Base-by-base conservation (phyloP, 345 rosid genomes). In the Brassica juncea region DNA sequence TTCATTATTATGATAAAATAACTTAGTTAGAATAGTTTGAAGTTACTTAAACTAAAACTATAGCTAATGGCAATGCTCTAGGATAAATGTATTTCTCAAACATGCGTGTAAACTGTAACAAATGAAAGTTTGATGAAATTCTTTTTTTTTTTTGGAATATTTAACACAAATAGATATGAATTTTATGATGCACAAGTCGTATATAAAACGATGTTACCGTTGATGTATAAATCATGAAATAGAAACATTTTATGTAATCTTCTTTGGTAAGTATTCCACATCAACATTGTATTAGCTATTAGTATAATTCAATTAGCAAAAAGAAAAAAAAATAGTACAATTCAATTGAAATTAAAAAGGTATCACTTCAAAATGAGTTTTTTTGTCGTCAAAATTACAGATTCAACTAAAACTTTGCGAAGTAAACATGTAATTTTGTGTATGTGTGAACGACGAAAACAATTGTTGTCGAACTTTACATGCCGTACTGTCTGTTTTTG, bases 211-310 rank as follows among this genome's bases (percentile, higher is more conserved):
- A 27, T 75, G 57, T 64, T 65, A 15, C 8, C 37, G 72, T 59
- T 70, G 63, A 68, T 30, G 27, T 60, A 60, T 68, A 21, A 19
- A 21, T 7, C 23, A 44, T 25, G 62, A 25, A 60, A 8, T 19
- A 5, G 16, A 62, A 28, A 37, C 27, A 11, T 28, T 52, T 66
- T 9, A 1, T 11, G 6, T 8, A 5, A 57, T 37, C 54, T 57
- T 74, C 5, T 67, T 67, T 55, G 44, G 72, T 76, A 39, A 31
- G 75, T 77, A 78, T 58, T 66, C 67, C 54, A 66, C 62, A 78
- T 72, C 54, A 78, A 66, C 73, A 44, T 34, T n/a, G 73, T 59
- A 72, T 5, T 42, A 28, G 35, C 8, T 12, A 71, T 35, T 65
- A 71, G 37, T 71, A 78, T 78, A 55, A 39, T 65, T 65, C 49